Evolutionary conservation across 2,329 filamentous ascomycete genomes (phyloP).

Genomic region (Fusarium buharicum): DNA sequence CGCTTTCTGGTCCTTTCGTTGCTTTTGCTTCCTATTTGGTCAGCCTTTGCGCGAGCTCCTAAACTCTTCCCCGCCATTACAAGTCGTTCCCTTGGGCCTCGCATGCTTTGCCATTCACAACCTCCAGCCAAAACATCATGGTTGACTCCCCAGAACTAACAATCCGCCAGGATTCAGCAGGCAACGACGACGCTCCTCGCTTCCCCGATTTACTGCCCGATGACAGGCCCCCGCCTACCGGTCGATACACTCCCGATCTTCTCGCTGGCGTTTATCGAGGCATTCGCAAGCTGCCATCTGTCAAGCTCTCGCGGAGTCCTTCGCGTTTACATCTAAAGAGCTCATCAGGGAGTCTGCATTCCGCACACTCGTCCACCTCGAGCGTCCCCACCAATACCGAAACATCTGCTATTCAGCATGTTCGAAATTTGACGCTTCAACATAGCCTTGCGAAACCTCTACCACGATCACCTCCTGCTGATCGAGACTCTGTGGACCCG

Average conservation of each 20-base stretch:
- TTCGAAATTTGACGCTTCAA: slow-evolving; percentile 63
- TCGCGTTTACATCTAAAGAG: slow-evolving; percentile 55
- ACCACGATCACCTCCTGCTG: slow-evolving; percentile 60
- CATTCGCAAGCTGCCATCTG: slow-evolving; percentile 58
- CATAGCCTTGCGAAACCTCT: slow-evolving; percentile 68
- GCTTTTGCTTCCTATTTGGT: slow-evolving; percentile 30
- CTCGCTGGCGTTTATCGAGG: slow-evolving; percentile 64
- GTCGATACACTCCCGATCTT: slow-evolving; percentile 56
- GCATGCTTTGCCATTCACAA: slow-evolving; percentile 29
- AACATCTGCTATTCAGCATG: slow-evolving; percentile 57
- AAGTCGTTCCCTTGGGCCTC: slow-evolving; percentile 17
- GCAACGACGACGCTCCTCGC: slow-evolving; percentile 49
- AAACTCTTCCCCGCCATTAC: slow-evolving; percentile 9
- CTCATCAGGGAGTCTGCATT: slow-evolving; percentile 35
- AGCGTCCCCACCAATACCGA: slow-evolving; percentile 33
- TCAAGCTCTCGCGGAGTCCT: slow-evolving; percentile 58
- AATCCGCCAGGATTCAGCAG: slow-evolving; percentile 44
- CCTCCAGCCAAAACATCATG: slow-evolving; percentile 39
- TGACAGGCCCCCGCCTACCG: slow-evolving; percentile 48
- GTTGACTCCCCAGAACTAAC: slow-evolving; percentile 48
- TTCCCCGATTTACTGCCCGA: slow-evolving; percentile 60
- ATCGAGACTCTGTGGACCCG: slow-evolving; percentile 43
- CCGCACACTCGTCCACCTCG: slow-evolving; percentile 32
- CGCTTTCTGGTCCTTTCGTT: slow-evolving; percentile 7
- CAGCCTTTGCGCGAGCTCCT: slow-evolving; percentile 30